Conservation (phyloP, 169 alveolate genomes). For the Plasmodium inui region DNA sequence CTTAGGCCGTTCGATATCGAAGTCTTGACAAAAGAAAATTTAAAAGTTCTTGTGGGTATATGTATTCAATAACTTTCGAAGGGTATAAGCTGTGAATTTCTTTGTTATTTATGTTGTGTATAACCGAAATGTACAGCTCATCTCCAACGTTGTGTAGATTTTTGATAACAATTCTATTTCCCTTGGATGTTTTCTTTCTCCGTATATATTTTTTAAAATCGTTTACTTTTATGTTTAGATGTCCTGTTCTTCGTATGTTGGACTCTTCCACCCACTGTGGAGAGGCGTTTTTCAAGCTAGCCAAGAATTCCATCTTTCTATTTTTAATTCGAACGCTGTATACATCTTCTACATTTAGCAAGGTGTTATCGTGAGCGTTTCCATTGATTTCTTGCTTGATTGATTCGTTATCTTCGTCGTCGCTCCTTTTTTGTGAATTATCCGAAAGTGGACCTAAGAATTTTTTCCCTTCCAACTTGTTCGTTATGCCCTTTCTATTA, state of each 20-base stretch:
- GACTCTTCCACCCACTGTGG: conserved; percentile 74
- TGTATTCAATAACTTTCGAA: conserved; percentile 72
- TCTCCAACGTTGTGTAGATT: conserved; percentile 72
- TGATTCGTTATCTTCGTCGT: conserved; percentile 50
- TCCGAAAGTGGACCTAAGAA: conserved; percentile 17
- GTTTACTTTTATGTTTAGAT: conserved; percentile 68
- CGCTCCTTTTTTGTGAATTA: conserved; percentile 40
- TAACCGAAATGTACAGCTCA: conserved; percentile 71
- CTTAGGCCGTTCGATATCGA: conserved; percentile 58
- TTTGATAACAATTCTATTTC: conserved; percentile 60
- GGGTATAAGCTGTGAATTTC: conserved; percentile 74
- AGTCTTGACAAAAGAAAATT: conserved; percentile 71
- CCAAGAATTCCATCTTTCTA: conserved; percentile 65
- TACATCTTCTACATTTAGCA: conserved; percentile 73
- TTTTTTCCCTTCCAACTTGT: conserved; percentile 50
- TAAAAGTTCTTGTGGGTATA: conserved; percentile 72
- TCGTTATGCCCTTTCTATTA: conserved; percentile 13
- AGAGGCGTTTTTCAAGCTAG: conserved; percentile 68
- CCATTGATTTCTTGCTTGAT: conserved; percentile 22
- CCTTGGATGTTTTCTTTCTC: conserved; percentile 50
- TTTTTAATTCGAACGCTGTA: conserved; percentile 70
- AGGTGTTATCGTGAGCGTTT: conserved; percentile 11
- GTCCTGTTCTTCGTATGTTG: conserved; percentile 62
- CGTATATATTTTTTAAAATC: conserved; percentile 69
- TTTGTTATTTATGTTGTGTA: conserved; percentile 58